Percentiles rank a stretch among this genome's conserved stretches.
Conservation (phyloP, 768 basidiomycete genomes). For the Tephrocybe sp. region DNA sequence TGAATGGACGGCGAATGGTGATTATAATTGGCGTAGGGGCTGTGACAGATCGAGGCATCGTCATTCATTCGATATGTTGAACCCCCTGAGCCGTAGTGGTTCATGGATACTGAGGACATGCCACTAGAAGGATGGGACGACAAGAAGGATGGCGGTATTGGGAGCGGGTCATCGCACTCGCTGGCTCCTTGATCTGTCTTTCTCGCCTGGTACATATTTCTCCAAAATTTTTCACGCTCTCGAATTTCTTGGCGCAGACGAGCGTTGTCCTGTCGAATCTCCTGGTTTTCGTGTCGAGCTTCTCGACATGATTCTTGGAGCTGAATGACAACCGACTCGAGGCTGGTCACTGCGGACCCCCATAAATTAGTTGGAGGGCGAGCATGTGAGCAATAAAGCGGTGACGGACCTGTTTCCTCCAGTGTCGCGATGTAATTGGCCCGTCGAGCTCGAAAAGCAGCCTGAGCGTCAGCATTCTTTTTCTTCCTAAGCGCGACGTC, state of each 20-base stretch:
- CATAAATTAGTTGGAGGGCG: conserved; percentile 14
- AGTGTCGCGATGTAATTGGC: conserved; percentile 88
- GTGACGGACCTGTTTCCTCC: conserved; percentile 67
- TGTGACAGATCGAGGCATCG: conserved; percentile 43
- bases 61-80: conserved; percentile 52
- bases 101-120: conserved; percentile 29
- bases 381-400: conserved; percentile 12
- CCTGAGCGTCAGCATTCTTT: conserved; percentile 90
- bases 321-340: conserved; percentile 82
- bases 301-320: conserved; percentile 81
- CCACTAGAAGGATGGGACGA: conserved; percentile 30
- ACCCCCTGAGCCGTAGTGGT: conserved; percentile 35
- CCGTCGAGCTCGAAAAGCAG: conserved; percentile 77
- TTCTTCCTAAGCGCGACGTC: conserved; percentile 79
- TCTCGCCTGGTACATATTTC: conserved; percentile 64
- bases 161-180: conserved; percentile 52
- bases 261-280: conserved; percentile 64
- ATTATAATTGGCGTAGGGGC: conserved; percentile 46
- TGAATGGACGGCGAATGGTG: conserved; percentile 49
- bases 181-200: conserved; percentile 51
- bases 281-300: conserved; percentile 57
- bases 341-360: conserved; percentile 61
- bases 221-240: conserved; percentile 77
- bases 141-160: conserved; percentile 46
- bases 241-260: conserved; percentile 63